Percentiles rank a stretch among this genome's conserved stretches.
phyloP scores from a whole-genome alignment of 1,284 basidiomycete genomes.

The Cutaneotrichosporon cyanovorans region DNA sequence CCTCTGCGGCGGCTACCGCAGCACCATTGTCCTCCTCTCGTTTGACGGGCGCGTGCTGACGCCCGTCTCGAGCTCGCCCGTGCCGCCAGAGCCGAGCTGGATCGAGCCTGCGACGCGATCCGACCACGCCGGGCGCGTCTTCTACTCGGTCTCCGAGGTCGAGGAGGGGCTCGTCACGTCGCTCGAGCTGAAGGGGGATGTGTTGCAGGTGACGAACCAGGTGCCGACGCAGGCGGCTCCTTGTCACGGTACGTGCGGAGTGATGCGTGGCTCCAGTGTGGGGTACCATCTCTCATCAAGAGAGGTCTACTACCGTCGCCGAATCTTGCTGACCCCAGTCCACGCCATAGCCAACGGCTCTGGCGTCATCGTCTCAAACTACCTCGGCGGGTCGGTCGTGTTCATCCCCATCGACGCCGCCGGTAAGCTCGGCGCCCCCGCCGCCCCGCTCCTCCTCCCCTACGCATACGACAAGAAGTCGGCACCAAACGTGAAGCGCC shows the following conservation, averaged over 20 bases:
- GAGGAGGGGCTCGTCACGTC: constrained; percentile 23
- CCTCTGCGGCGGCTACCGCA: constrained; percentile 36
- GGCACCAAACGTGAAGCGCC: constrained; percentile 38
- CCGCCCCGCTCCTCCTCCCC: constrained; percentile 20
- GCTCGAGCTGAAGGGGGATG: constrained; percentile 19
- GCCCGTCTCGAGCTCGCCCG: constrained; percentile 2
- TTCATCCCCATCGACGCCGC: constrained; percentile 28
- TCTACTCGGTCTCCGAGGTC: constrained; percentile 34
- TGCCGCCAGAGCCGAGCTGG: constrained; percentile 32
- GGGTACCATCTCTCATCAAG: no score
- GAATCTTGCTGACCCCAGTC: constrained; percentile 19
- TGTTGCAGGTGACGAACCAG: constrained; percentile 27
- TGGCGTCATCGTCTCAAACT: constrained; percentile 23
- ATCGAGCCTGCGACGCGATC: constrained; percentile 19
- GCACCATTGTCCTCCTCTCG: constrained; percentile 22
- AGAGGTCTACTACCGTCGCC: neutral
- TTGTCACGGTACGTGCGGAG: constrained; percentile 31
- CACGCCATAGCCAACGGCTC: constrained; percentile 37
- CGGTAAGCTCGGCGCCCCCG: constrained; percentile 18
- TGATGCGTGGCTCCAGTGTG: neutral
- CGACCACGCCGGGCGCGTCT: constrained; percentile 1
- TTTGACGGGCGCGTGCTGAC: constrained; percentile 17
- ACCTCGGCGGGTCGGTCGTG: constrained; percentile 19
- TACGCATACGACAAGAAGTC: constrained; percentile 24
- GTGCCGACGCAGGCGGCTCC: constrained; percentile 28